Evolutionary conservation across 2,329 filamentous ascomycete species (phyloP).

Genomic region (Eutypa lata): DNA sequence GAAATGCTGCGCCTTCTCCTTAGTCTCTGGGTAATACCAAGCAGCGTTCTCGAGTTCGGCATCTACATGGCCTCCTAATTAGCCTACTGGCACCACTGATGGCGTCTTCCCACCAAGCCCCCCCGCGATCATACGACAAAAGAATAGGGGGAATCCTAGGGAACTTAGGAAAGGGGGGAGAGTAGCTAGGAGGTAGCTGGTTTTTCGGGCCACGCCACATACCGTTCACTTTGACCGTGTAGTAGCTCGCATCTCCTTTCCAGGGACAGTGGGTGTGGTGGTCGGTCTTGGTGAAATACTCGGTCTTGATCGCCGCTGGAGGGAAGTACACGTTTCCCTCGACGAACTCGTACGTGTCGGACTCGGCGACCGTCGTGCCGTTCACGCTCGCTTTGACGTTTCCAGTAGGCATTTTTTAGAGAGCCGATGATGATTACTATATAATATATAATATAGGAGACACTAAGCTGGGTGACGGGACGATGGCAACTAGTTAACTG

Average conservation of each 20-base stretch:
- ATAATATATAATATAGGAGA: too few relatives aligned
- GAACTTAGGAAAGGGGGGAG: neutral
- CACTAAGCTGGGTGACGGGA: too few relatives aligned
- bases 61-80: constrained; percentile 25
- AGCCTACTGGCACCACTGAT: neutral
- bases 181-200: neutral
- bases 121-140: too few relatives aligned
- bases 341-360: constrained; percentile 50
- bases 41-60: constrained; percentile 49
- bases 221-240: constrained; percentile 49
- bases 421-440: too few relatives aligned
- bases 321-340: constrained; percentile 59
- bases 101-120: too few relatives aligned
- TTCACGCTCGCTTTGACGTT: constrained; percentile 43
- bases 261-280: constrained; percentile 50
- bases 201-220: constrained; percentile 4
- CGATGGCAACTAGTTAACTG: too few relatives aligned
- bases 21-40: constrained; percentile 55
- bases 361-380: constrained; percentile 47
- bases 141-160: neutral
- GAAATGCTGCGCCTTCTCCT: constrained; percentile 46
- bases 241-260: constrained; percentile 58
- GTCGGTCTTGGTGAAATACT: constrained; percentile 42
- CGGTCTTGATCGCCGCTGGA: constrained; percentile 40
- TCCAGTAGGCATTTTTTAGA: constrained; percentile 21